These are phyloP conservation scores for Zymoseptoria tritici DNA, from an alignment of 2,329 filamentous ascomycete species.

Conservation along the genomic window DNA sequence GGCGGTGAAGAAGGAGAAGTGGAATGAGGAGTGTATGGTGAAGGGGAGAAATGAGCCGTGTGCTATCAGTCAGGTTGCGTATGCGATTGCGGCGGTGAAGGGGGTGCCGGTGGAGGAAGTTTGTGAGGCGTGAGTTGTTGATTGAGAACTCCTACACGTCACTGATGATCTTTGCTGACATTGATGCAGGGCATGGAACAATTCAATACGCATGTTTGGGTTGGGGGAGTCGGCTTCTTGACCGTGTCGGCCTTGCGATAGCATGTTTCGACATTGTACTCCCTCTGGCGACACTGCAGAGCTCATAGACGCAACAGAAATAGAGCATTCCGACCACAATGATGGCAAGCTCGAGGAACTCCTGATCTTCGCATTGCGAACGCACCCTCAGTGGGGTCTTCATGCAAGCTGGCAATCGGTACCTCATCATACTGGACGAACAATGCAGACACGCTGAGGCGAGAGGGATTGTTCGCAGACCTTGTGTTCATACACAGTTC, in stretches of 20 bases:
- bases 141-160: neutral
- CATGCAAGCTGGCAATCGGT: neutral
- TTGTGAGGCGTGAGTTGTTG: conserved; percentile 58
- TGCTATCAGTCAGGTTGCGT: conserved; percentile 77
- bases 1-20: conserved; percentile 92
- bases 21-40: conserved; percentile 77
- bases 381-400: too few species aligned
- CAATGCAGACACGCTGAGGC: neutral
- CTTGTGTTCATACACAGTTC: neutral
- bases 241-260: neutral
- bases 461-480: neutral
- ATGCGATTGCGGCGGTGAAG: conserved; percentile 81
- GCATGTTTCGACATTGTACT: neutral
- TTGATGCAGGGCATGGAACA: conserved; percentile 58
- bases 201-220: conserved; percentile 73
- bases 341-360: neutral
- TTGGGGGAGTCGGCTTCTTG: conserved; percentile 44
- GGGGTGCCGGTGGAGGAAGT: conserved; percentile 72
- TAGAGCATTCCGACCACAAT: neutral
- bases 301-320: neutral
- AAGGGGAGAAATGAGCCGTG: conserved; percentile 94
- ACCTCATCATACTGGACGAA: neutral
- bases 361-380: neutral
- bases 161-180: conserved; percentile 15
- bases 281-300: neutral